phyloP scores from a whole-genome alignment of 2,329 filamentous ascomycete genomes.

The Phialophora chinensis region DNA sequence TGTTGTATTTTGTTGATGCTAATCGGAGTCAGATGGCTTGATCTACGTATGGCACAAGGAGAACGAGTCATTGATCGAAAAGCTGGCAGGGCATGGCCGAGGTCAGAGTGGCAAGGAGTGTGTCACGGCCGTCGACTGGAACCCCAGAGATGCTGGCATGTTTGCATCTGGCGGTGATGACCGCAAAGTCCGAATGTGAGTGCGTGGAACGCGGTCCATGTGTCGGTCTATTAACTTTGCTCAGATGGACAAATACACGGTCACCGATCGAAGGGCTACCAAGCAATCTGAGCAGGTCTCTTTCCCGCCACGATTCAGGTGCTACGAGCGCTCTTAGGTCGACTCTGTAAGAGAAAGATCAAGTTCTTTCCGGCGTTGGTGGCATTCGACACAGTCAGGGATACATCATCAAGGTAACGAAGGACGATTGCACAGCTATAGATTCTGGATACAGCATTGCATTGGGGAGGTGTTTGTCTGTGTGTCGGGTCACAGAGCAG shows the following conservation, averaged over 20 bases:
- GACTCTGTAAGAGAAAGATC: conserved; percentile 38
- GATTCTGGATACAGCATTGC: conserved; percentile 34
- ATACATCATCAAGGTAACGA: conserved; percentile 21
- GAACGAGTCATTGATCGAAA: conserved; percentile 76
- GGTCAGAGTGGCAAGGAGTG: conserved; percentile 56
- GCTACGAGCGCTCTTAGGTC: conserved; percentile 52
- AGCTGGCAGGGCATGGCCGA: conserved; percentile 73
- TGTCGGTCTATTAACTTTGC: conserved; percentile 30
- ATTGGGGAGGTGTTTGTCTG: conserved; percentile 27
- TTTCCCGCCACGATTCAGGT: conserved; percentile 46
- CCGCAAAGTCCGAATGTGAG: conserved; percentile 81
- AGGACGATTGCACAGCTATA: conserved; percentile 31
- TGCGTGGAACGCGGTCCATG: conserved; percentile 39
- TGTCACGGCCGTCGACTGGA: conserved; percentile 90
- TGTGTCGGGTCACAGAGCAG: background rate
- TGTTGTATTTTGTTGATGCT: conserved; percentile 36
- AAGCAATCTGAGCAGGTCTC: conserved; percentile 42
- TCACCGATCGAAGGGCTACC: conserved; percentile 31
- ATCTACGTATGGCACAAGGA: conserved; percentile 92
- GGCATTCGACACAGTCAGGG: conserved; percentile 13
- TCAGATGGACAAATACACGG: conserved; percentile 42
- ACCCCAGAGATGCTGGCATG: conserved; percentile 78
- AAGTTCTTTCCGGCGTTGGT: conserved; percentile 21
- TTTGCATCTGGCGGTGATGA: conserved; percentile 94
- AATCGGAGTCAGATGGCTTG: conserved; percentile 59